These are phyloP conservation scores for Hemileccinum impolitum DNA, from an alignment of 768 basidiomycete species.

Conservation along the genomic window DNA sequence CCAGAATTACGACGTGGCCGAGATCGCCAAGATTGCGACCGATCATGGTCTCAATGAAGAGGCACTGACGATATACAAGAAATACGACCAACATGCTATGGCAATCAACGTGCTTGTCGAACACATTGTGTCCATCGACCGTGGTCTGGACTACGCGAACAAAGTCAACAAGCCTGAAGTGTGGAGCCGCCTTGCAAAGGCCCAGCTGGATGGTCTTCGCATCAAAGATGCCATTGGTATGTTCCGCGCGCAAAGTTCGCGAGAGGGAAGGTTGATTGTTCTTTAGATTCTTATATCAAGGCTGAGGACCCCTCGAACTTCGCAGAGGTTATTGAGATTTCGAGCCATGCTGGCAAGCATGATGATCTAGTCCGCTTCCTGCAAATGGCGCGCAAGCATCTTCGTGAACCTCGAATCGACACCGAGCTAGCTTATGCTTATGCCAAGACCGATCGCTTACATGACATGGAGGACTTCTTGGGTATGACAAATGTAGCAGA, in stretches of 20 bases:
- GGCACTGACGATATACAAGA: constrained; percentile 96
- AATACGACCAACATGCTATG: constrained; percentile 91
- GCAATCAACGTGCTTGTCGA: constrained; percentile 98
- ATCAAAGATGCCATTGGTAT: constrained; percentile 96
- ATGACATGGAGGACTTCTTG: constrained; percentile 99
- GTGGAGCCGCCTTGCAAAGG: constrained; percentile 97
- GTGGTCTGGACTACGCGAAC: constrained; percentile 91
- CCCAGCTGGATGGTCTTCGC: constrained; percentile 95
- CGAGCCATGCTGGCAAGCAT: constrained; percentile 87
- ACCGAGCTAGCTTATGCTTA: constrained; percentile 98
- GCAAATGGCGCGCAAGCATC: constrained; percentile 97
- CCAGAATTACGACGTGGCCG: constrained; percentile 88
- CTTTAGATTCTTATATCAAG: constrained; percentile 92
- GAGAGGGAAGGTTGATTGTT: constrained; percentile 2
- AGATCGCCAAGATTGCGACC: constrained; percentile 95
- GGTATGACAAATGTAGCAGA: constrained; percentile 99
- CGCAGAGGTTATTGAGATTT: constrained; percentile 92
- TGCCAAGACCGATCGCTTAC: constrained; percentile 94
- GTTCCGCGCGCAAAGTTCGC: constrained; percentile 17
- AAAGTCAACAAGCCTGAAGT: constrained; percentile 97
- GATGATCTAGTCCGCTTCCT: constrained; percentile 95
- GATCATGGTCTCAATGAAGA: constrained; percentile 96
- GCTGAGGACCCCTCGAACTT: constrained; percentile 95
- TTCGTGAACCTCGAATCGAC: constrained; percentile 97
- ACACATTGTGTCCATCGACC: constrained; percentile 96